Base-by-base conservation (phyloP, 768 basidiomycete species). In the Dacryopinax primogenitus region DNA sequence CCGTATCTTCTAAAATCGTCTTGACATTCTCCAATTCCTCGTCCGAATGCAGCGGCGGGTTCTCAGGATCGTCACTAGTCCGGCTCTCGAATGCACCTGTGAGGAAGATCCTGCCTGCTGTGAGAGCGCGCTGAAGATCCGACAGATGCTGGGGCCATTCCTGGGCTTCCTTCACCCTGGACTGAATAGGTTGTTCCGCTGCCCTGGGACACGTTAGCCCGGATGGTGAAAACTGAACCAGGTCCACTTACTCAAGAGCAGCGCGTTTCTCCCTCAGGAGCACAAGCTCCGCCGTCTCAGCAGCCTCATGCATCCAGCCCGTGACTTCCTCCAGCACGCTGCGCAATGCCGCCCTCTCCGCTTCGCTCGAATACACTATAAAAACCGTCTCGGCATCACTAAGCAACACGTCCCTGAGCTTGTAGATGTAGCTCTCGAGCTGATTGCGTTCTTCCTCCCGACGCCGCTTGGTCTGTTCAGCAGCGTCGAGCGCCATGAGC, bases 351-450 rank as follows among this genome's bases (percentile, higher is more conserved):
- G 80, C 76, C 58, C 91, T 78, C 74, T 99, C 96, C 4, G 73
- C 72, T 9, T 79, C 76, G 68, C 86, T 86, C 3, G 92, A 94
- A 73, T 87, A 94, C 71, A 89, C 87, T 74, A 84, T 84, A 77
- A 98, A 90, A 1, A 91, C 88, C 6, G 86, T 83, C 7, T 84
- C 81, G 3, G 76, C 70, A 69, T 83, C 82, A 16, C 68, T 65
- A 33, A 83, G 81, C 33, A 97, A 78, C 11, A 95, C 79, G 71
- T 92, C 92, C 23, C 90, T 86, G 34, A 96, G 76, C 66, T 86
- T 83, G 77, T 99, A 99, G n/a, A 98, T 76, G 72, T 96, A 96
- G 33, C 87, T 84, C 75, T 99, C 96, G 63, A 99, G 83, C 28
- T 82, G 80, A 75, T 99, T 99, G 33, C 87, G 81, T 1, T 92